Evolutionary conservation across 805 yeast species (phyloP).

Genomic region (Spathaspora gorwiae): DNA sequence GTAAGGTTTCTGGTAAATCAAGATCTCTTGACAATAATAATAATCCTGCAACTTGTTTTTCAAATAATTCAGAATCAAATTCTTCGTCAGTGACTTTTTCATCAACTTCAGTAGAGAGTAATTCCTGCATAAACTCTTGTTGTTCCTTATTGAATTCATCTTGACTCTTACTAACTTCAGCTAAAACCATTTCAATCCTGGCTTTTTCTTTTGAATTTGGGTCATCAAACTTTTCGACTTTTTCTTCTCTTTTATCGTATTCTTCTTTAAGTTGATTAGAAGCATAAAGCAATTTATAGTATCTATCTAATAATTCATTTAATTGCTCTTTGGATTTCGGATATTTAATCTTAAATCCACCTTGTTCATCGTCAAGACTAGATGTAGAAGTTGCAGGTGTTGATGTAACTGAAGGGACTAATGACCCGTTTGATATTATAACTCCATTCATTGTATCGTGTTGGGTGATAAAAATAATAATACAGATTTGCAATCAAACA

Average conservation of each 20-base stretch:
- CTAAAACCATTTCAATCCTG: conserved; percentile 27
- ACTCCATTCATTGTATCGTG: conserved; percentile 3
- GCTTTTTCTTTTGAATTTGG: conserved; percentile 18
- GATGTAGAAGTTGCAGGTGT: neutral
- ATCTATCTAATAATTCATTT: conserved; percentile 21
- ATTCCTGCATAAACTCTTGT: conserved; percentile 15
- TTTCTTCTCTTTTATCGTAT: conserved; percentile 3
- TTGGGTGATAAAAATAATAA: neutral
- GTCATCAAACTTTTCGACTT: conserved; percentile 14
- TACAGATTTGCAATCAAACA: neutral
- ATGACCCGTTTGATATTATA: conserved; percentile 1
- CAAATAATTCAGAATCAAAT: conserved; percentile 44
- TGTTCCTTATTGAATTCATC: conserved; percentile 18
- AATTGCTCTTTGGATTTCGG: conserved; percentile 26
- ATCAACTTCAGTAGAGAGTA: conserved; percentile 9
- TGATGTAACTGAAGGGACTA: neutral
- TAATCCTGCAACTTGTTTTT: conserved; percentile 58
- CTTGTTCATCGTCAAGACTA: neutral
- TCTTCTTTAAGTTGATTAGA: conserved; percentile 3
- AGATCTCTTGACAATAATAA: conserved; percentile 62
- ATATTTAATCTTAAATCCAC: conserved; percentile 3
- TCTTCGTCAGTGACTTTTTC: conserved; percentile 2
- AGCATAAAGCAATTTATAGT: conserved; percentile 16
- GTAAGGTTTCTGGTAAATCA: conserved; percentile 55
- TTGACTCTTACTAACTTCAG: conserved; percentile 22